Evolutionary conservation across 306 rosid species (phyloP).

Genomic region (Cicer bijugum): DNA sequence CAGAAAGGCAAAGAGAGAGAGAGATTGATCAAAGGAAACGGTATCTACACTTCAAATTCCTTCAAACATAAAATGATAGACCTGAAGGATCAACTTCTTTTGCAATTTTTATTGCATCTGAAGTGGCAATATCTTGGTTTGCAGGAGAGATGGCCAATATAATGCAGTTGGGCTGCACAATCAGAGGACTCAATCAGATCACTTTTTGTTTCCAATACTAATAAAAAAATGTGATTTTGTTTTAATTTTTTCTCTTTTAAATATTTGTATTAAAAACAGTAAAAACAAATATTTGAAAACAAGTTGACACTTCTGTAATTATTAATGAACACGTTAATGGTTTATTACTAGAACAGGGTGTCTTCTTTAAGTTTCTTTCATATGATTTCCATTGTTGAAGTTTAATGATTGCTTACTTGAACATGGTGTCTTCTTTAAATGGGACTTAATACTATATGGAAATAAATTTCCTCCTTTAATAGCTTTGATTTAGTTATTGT

Average conservation of each 20-base stretch:
- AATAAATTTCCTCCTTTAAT: conserved; percentile 19
- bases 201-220: not conserved
- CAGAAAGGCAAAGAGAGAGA: conserved; percentile 11
- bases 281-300: conserved; percentile 6
- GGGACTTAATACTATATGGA: conserved; percentile 3
- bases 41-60: conserved; percentile 3
- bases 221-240: not conserved
- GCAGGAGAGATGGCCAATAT: conserved; percentile 95
- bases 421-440: conserved; percentile 11
- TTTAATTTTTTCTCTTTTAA: not conserved
- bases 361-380: not conserved
- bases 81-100: conserved; percentile 94
- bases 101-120: conserved; percentile 92
- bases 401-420: conserved; percentile 1
- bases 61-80: conserved; percentile 40
- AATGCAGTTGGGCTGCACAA: conserved; percentile 87
- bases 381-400: conserved; percentile 16
- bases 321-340: not conserved
- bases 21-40: conserved; percentile 8
- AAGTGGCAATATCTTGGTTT: conserved; percentile 97
- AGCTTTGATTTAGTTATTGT: conserved; percentile 8
- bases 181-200: conserved; percentile 48
- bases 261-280: not conserved
- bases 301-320: not conserved
- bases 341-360: not conserved